Base-by-base conservation (phyloP, 208 protist species). In the Angomonas ambiguus region DNA sequence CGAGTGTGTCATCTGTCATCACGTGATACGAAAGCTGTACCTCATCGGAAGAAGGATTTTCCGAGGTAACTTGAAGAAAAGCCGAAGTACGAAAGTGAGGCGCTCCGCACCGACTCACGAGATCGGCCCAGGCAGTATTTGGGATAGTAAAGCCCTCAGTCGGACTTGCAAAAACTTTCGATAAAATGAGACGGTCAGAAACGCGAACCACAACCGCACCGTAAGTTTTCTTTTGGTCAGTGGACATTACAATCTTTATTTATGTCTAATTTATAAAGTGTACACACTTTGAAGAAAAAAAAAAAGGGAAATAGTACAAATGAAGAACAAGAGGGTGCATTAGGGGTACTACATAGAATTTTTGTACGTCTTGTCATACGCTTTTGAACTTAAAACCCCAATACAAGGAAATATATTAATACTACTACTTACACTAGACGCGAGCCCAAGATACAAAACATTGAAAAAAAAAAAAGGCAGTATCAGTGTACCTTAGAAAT, bases 151-250 rank as follows among this genome's bases (percentile, higher is more conserved):
- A 85, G 45, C 82, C 79, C 1, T 77, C 71, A 2, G 80, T 65
- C 0, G 84, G 77, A 41, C 76, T 69, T 16, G 69, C 85, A 6
- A 82, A 76, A 20, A 78, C 73, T 59, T 91, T 85, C 64, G 80
- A 85, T 20, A 95, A 74, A 77, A 93, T 80, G 59, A 90, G 51
- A 31, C 85, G 78, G 59, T 95, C 89, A 18, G 77, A 74, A 11
- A 95, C 72, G 13, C 89, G 83, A 22, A 95, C 89, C 25, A 93
- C 83, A 1, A 89, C 80, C 24, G 69, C 84, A 11, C 85, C 89
- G 62, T 92, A 93, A 41, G 92, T 51, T 31, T 65, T 51, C 1
- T 35, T 41, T 24, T 31, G 32, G 41, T 5, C 22, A 35, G 53
- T 45, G 42, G 64, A 63, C 41, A 66, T 69, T 59, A 31, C 16